Conservation (phyloP, 495 filamentous ascomycete genomes). For the Cairneyella variabilis region DNA sequence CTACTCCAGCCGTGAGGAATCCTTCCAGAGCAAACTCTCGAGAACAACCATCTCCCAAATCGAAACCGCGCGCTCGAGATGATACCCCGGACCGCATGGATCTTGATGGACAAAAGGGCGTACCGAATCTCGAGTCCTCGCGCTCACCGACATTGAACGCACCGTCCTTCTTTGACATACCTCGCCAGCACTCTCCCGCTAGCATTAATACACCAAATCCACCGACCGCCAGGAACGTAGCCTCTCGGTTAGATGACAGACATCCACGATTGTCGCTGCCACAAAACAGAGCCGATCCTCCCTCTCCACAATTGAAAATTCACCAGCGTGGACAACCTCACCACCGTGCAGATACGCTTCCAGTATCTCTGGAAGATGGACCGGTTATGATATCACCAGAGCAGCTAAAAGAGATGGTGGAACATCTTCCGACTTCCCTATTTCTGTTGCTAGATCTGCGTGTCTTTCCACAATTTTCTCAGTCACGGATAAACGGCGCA, state of each 20-base stretch:
- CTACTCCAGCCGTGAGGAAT: slow-evolving; percentile 16
- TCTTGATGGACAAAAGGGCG: not conserved
- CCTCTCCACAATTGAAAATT: slow-evolving; percentile 14
- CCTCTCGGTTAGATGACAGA: slow-evolving; percentile 43
- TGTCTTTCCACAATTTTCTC: slow-evolving; percentile 75
- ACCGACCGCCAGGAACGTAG: slow-evolving; percentile 15
- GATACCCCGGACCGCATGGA: slow-evolving; percentile 16
- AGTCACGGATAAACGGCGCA: slow-evolving; percentile 69
- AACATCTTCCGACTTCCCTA: slow-evolving; percentile 45
- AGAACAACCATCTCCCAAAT: slow-evolving; percentile 22
- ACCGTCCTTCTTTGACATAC: slow-evolving; percentile 32
- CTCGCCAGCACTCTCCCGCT: slow-evolving; percentile 37
- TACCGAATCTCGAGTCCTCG: not conserved
- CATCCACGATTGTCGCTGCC: slow-evolving; percentile 47
- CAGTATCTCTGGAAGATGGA: slow-evolving; percentile 41
- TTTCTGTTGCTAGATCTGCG: slow-evolving; percentile 83
- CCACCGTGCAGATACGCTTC: slow-evolving; percentile 55
- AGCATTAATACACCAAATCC: slow-evolving; percentile 29
- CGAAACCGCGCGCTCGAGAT: slow-evolving; percentile 9
- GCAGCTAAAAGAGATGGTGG: slow-evolving; percentile 64
- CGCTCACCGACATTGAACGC: not conserved
- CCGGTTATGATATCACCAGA: slow-evolving; percentile 58
- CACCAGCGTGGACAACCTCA: slow-evolving; percentile 10
- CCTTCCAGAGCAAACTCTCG: slow-evolving; percentile 14
- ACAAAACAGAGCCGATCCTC: slow-evolving; percentile 21